phyloP scores from a whole-genome alignment of 192 early-diverging fungal species.

The Rhizoclosmatium sp. region DNA sequence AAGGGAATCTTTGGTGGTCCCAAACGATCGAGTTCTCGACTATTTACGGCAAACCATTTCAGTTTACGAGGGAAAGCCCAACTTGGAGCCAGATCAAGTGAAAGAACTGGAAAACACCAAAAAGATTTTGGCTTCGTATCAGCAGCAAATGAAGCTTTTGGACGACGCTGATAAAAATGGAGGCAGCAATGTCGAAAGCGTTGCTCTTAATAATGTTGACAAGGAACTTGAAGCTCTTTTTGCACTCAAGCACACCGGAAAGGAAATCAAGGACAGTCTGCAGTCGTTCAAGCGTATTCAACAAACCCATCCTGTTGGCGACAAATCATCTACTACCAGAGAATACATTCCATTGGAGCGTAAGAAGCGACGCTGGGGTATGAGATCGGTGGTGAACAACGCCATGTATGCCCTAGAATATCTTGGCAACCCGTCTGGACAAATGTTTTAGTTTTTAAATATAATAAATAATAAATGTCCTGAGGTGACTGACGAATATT shows the following conservation, averaged over 20 bases:
- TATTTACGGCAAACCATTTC: not conserved
- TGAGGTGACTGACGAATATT: no score
- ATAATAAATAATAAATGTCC: no score
- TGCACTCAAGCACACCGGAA: not conserved
- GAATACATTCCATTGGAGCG: no score
- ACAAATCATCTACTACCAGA: no score
- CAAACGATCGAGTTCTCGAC: not conserved
- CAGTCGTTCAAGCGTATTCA: not conserved
- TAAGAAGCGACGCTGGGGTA: no score
- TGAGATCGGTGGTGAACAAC: no score
- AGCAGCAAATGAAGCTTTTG: not conserved
- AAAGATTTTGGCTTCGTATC: not conserved
- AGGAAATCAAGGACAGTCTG: conserved; percentile 10
- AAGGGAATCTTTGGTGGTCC: not conserved
- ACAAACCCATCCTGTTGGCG: no score
- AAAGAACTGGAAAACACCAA: conserved; percentile 3
- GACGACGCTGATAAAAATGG: not conserved
- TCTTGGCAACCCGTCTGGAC: no score
- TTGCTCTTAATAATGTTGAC: no score
- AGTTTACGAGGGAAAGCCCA: not conserved
- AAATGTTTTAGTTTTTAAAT: no score
- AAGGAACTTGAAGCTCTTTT: not conserved
- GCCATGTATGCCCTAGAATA: no score
- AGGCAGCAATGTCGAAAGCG: no score
- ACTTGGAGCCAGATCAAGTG: not conserved